Evolutionary conservation across 2,329 filamentous ascomycete species (phyloP).

Genomic region (Pyrenophora graminea): DNA sequence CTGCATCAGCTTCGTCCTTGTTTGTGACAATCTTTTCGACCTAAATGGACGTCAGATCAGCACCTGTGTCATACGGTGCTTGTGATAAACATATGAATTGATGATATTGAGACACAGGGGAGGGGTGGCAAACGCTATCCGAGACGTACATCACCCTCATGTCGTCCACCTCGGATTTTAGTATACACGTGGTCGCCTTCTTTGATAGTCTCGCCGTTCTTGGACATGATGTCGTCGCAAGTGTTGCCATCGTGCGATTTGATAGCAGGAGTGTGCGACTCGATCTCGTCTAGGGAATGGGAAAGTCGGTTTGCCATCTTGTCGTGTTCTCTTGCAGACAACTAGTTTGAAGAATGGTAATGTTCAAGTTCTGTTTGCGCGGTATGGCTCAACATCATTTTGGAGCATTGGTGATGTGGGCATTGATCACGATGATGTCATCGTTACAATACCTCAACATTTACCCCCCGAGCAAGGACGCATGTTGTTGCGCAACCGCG

Average conservation of each 20-base stretch:
- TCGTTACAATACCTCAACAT: neutral
- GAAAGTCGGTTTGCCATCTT: constrained; percentile 9
- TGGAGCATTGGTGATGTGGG: no score
- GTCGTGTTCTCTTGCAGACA: no score
- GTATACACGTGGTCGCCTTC: constrained; percentile 50
- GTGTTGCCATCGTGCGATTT: neutral
- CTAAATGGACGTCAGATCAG: constrained; percentile 13
- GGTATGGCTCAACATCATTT: no score
- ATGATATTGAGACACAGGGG: no score
- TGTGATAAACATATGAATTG: neutral
- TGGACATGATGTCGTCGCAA: constrained; percentile 32
- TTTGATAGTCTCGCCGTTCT: constrained; percentile 46
- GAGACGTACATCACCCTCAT: constrained; percentile 43
- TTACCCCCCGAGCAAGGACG: no score
- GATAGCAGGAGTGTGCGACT: constrained; percentile 3
- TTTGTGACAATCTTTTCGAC: constrained; percentile 48
- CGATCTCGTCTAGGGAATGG: constrained; percentile 7
- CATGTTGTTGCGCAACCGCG: neutral
- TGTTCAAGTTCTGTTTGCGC: neutral
- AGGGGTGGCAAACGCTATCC: neutral
- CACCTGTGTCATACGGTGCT: neutral
- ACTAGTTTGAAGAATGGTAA: no score
- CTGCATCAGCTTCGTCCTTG: constrained; percentile 42
- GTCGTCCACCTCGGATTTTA: constrained; percentile 47
- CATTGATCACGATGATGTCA: constrained; percentile 7